These are phyloP conservation scores for Bolboschoenoplectus hybrid DNA, from an alignment of 202 grass and related monocot species.

Conservation along the genomic window DNA sequence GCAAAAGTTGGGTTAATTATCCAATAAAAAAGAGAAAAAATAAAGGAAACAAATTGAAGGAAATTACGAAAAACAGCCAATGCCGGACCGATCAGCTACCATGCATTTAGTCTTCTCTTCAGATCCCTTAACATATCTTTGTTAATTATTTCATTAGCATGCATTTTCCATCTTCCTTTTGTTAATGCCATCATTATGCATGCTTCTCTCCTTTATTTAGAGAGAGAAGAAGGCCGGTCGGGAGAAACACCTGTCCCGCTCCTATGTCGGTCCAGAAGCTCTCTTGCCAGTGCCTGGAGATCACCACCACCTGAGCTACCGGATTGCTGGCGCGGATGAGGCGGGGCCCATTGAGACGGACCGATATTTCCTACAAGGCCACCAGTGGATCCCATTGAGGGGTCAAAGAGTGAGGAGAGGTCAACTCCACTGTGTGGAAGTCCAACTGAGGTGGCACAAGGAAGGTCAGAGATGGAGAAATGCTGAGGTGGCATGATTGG, in stretches of 20 bases:
- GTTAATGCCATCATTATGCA: constrained; percentile 44
- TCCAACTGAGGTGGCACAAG: constrained; percentile 48
- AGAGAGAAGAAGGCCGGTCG: constrained; percentile 44
- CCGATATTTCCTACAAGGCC: constrained; percentile 20
- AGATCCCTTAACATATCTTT: constrained; percentile 14
- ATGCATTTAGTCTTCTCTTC: constrained; percentile 23
- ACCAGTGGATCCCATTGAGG: constrained; percentile 39
- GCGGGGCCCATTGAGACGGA: constrained; percentile 45
- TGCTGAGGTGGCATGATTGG: constrained; percentile 53
- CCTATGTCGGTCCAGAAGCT: constrained; percentile 77
- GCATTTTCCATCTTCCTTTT: constrained; percentile 52
- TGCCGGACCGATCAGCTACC: constrained; percentile 61
- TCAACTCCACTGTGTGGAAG: constrained; percentile 55
- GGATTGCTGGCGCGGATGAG: constrained; percentile 37
- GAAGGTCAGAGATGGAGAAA: constrained; percentile 88
- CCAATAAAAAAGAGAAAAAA: constrained; percentile 42
- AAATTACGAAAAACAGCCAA: constrained; percentile 65
- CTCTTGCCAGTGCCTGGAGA: constrained; percentile 85
- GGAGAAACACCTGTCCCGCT: constrained; percentile 44
- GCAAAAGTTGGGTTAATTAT: constrained; percentile 46
- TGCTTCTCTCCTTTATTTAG: constrained; percentile 29
- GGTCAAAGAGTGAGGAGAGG: constrained; percentile 87
- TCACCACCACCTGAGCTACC: constrained; percentile 55
- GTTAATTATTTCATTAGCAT: constrained; percentile 50
- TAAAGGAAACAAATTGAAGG: constrained; percentile 45